phyloP scores from a whole-genome alignment of 2,329 filamentous ascomycete species.

The Fusarium sp. region DNA sequence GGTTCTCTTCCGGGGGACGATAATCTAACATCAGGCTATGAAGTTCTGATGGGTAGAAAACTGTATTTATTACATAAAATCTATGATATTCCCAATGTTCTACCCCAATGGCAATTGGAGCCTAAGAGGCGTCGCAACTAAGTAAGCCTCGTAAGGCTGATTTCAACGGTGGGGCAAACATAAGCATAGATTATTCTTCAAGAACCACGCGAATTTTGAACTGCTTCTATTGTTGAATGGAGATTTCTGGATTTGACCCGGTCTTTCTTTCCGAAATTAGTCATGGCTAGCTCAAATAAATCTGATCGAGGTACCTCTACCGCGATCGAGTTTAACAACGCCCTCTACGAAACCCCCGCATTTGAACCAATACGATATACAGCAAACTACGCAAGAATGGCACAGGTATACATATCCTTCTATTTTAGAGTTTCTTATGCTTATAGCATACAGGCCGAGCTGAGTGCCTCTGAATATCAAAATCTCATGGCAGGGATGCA shows the following conservation, averaged over 20 bases:
- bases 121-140: background rate
- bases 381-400: conserved; percentile 5
- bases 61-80: accelerated
- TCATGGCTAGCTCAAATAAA: conserved; percentile 3
- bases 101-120: background rate
- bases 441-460: no score
- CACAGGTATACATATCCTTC: background rate
- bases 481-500: no score
- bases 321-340: conserved; percentile 10
- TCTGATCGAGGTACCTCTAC: background rate
- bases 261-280: accelerated
- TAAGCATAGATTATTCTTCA: background rate
- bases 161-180: background rate
- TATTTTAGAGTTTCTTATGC: no score
- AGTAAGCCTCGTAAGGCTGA: conserved; percentile 18
- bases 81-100: accelerated
- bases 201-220: background rate
- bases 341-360: background rate
- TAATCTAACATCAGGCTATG: background rate
- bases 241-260: accelerated
- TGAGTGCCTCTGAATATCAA: no score
- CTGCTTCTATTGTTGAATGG: accelerated
- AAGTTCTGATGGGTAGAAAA: background rate
- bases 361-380: conserved; percentile 23
- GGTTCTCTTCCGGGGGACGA: no score